These are phyloP conservation scores for Talaromyces funiculosus DNA, from an alignment of 2,329 filamentous ascomycete genomes.

Conservation along the genomic window DNA sequence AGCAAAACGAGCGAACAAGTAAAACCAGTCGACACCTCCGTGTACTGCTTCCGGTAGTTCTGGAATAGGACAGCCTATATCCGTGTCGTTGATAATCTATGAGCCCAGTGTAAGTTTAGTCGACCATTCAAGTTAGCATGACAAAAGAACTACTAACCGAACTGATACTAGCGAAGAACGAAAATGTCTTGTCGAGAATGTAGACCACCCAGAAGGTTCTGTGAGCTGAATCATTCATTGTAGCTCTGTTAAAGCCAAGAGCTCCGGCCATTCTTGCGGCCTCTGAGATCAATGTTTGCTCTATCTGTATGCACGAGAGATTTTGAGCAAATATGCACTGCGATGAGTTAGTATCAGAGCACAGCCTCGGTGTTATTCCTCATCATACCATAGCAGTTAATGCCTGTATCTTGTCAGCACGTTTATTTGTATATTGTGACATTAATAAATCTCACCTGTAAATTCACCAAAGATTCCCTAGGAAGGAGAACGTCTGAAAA, in stretches of 20 bases:
- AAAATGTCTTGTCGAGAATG: constrained; percentile 32
- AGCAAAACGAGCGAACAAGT: constrained; percentile 25
- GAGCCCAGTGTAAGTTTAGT: background rate
- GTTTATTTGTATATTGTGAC: background rate
- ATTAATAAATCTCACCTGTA: constrained; percentile 3
- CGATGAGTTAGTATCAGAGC: background rate
- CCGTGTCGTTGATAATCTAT: constrained; percentile 33
- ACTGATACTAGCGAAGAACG: constrained; percentile 20
- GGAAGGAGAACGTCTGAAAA: constrained; percentile 31
- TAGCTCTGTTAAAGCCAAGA: constrained; percentile 27
- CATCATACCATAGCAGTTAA: constrained; percentile 17
- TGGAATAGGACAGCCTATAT: constrained; percentile 35
- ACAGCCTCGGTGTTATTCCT: background rate
- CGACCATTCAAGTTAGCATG: background rate
- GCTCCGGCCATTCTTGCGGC: constrained; percentile 31
- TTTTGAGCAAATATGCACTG: constrained; percentile 35
- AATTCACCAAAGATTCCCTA: constrained; percentile 15
- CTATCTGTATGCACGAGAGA: constrained; percentile 30
- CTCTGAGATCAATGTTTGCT: constrained; percentile 28
- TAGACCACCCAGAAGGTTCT: constrained; percentile 40
- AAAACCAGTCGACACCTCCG: constrained; percentile 33
- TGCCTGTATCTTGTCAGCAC: constrained; percentile 3
- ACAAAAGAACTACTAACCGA: constrained; percentile 25
- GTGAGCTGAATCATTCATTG: constrained; percentile 15
- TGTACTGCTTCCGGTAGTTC: constrained; percentile 27